Evolutionary conservation across 176 grass and related monocot genomes (phyloP), one percentile per base, ranked within the genome.

Genomic region (Otatea glauca): DNA sequence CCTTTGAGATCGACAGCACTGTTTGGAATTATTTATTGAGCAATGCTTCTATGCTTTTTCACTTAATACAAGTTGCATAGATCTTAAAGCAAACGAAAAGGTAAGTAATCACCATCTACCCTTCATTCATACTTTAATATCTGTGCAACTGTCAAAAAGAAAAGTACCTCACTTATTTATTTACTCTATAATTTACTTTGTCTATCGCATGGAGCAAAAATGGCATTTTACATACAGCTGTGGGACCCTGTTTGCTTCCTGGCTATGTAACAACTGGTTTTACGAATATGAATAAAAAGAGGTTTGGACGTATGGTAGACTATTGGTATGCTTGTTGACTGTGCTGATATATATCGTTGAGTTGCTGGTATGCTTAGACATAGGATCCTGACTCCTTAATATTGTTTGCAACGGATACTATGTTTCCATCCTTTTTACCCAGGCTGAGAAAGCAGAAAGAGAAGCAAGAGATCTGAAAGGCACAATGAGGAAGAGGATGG

Each of bases 401-500:
- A 10, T 14, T 59, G 25, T 37, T 2, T 38, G 37, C 24, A 29
- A 5, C 45, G 79, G 74, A 79, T 18, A 44, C 1, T 32, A 7
- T 76, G 2, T 37, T 81, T 17, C 7, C 18, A 15, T 45, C 9
- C 8, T 76, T 34, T 65, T 64, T 24, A 64, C 41, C 54, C 83
- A 98, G 96, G 96, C 93, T 7, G 90, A 98, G 84, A 98, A 95
- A 81, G 96, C 96, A 54, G 96, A 98, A 78, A 90, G 38, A 63
- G 93, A 98, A 69, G 91, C 93, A 51, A 94, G 88, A 73, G 96
- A 98, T 54, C 89, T 98, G 45, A 98, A 98, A 89, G 93, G 93
- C 68, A 92, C 93, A 21, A 98, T 98, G 93, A 89, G 96, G 79
- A 95, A 98, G 83, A 81, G 93, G 84, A 98, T 98, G 96, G 93